Conservation (phyloP, 768 basidiomycete genomes). For the Tephrocybe sp. region DNA sequence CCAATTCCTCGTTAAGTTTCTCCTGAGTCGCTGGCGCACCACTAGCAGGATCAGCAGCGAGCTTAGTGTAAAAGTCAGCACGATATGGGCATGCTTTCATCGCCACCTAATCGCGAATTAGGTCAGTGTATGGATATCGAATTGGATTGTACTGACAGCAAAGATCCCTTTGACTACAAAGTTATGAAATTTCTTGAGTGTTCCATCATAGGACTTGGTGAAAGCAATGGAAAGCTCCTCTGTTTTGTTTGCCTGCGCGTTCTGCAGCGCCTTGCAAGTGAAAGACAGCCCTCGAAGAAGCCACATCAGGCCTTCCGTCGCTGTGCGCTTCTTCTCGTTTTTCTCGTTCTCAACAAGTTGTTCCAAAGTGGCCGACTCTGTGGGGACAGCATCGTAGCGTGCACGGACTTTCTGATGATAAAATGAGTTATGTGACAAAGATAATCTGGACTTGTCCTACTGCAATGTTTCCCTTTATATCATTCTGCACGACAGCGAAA, state of each 20-base stretch:
- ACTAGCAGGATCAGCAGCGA: conserved; percentile 59
- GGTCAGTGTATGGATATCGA: not conserved
- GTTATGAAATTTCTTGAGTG: conserved; percentile 84
- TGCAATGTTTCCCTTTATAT: conserved; percentile 89
- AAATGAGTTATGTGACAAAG: not conserved
- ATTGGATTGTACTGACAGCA: conserved; percentile 37
- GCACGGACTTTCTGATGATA: conserved; percentile 82
- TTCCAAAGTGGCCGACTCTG: conserved; percentile 77
- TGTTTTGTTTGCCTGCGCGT: conserved; percentile 61
- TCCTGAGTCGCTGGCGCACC: conserved; percentile 45
- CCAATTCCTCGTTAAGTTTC: conserved; percentile 54
- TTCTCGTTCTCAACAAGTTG: conserved; percentile 82
- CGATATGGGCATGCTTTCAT: conserved; percentile 71
- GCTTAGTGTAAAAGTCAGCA: conserved; percentile 64
- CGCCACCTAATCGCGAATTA: conserved; percentile 41
- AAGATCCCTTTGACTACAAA: conserved; percentile 69
- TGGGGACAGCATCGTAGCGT: conserved; percentile 69
- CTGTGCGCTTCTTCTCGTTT: conserved; percentile 80
- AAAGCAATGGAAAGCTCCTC: conserved; percentile 75
- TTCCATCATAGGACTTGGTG: conserved; percentile 75
- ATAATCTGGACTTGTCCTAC: conserved; percentile 42
- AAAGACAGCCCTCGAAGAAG: conserved; percentile 89
- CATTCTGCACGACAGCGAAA: conserved; percentile 80
- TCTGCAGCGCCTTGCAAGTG: conserved; percentile 79
- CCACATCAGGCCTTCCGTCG: conserved; percentile 94